These are phyloP conservation scores for Microcos paniculata DNA, from an alignment of 345 rosid genomes.

Conservation along the genomic window DNA sequence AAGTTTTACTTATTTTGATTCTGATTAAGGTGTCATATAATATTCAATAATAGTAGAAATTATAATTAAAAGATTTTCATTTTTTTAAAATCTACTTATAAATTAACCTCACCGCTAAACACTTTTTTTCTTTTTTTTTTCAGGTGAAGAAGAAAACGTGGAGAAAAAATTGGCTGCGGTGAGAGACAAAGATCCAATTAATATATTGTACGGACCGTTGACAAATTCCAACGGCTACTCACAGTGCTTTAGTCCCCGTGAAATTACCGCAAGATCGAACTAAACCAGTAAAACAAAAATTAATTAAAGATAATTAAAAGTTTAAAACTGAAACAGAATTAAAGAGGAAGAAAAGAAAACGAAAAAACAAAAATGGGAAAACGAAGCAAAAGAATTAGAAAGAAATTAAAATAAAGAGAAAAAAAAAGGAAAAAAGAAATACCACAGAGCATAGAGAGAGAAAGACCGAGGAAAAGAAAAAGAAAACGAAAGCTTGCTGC, in stretches of 20 bases:
- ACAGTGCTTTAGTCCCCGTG: background rate
- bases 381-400: background rate
- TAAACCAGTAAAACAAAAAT: background rate
- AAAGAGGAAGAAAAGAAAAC: background rate
- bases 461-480: background rate
- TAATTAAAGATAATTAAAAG: background rate
- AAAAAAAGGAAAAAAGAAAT: constrained; percentile 12
- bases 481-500: constrained; percentile 32
- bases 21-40: no score
- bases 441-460: constrained; percentile 17
- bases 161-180: background rate
- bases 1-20: no score
- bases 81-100: no score
- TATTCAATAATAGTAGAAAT: no score
- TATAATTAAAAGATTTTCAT: no score
- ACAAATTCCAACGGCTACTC: background rate
- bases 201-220: background rate
- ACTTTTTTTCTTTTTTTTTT: no score
- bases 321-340: background rate
- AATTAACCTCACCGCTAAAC: no score
- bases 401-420: background rate
- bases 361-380: no score
- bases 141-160: no score
- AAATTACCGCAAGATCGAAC: background rate
- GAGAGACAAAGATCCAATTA: background rate